Evolutionary conservation across 2,329 filamentous ascomycete species (phyloP).

Genomic region (Laburnicola sp.): DNA sequence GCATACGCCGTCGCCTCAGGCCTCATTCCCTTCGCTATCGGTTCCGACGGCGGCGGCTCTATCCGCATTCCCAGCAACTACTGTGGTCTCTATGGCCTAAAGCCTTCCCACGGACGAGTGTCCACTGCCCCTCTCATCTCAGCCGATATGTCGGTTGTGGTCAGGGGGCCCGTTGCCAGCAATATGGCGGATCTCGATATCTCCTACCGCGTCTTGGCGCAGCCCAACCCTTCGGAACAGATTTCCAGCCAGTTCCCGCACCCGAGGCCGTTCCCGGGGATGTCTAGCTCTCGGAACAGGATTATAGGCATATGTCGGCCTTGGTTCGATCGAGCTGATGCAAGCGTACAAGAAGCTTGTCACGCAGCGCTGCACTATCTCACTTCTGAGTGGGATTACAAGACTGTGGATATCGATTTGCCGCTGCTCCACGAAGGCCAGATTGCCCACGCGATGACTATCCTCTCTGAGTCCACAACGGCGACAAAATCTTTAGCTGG

Average conservation of each 20-base stretch:
- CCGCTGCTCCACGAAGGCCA: slow-evolving; percentile 72
- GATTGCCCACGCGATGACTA: slow-evolving; percentile 74
- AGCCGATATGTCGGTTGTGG: slow-evolving; percentile 64
- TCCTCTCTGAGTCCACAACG: slow-evolving; percentile 70
- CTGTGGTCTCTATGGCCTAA: slow-evolving; percentile 81
- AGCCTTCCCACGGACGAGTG: slow-evolving; percentile 73
- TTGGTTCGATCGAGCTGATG: slow-evolving; percentile 72
- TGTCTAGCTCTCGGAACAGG: slow-evolving; percentile 51
- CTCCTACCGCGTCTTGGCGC: slow-evolving; percentile 79
- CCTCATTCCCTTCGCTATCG: slow-evolving; percentile 73
- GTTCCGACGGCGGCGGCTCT: slow-evolving; percentile 72
- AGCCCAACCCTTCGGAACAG: slow-evolving; percentile 67
- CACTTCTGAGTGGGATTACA: slow-evolving; percentile 56
- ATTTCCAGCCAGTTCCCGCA: slow-evolving; percentile 66
- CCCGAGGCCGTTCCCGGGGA: slow-evolving; percentile 44
- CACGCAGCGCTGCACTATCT: slow-evolving; percentile 64
- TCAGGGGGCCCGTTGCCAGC: slow-evolving; percentile 74
- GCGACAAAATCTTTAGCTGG: slow-evolving; percentile 55
- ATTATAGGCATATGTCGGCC: slow-evolving; percentile 70
- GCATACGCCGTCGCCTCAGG: slow-evolving; percentile 71
- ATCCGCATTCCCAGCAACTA: slow-evolving; percentile 73
- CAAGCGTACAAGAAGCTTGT: slow-evolving; percentile 64
- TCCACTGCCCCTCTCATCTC: slow-evolving; percentile 61
- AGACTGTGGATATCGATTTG: slow-evolving; percentile 63
- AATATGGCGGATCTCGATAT: slow-evolving; percentile 77